These are phyloP conservation scores for Amylocystis lapponica DNA, from an alignment of 768 basidiomycete genomes.

Conservation along the genomic window DNA sequence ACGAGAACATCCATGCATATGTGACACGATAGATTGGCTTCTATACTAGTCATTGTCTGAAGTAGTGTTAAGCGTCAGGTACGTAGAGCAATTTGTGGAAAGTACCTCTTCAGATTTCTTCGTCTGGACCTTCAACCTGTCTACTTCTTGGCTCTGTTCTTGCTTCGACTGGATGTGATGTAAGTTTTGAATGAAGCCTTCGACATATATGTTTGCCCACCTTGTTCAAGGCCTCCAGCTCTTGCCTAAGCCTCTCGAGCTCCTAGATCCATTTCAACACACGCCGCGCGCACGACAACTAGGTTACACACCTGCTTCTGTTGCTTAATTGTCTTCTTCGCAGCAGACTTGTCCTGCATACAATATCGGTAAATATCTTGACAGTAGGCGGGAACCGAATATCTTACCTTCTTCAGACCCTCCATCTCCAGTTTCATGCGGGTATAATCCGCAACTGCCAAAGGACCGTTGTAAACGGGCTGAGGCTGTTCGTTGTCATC, in stretches of 20 bases:
- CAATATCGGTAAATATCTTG: background rate
- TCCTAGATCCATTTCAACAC: too few relatives aligned
- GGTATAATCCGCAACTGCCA: constrained; percentile 13
- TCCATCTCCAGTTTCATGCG: constrained; percentile 23
- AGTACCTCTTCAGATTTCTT: constrained; percentile 56
- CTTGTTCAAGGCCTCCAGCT: constrained; percentile 14
- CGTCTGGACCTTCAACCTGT: constrained; percentile 47
- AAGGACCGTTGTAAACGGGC: constrained; percentile 3
- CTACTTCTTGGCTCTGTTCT: constrained; percentile 41
- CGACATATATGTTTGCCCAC: constrained; percentile 11
- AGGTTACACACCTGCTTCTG: constrained; percentile 20
- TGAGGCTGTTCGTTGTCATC: constrained; percentile 20
- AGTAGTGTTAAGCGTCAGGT: too few relatives aligned
- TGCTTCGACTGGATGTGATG: constrained; percentile 15
- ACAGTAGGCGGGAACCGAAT: background rate
- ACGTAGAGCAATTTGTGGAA: too few relatives aligned
- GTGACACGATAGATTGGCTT: constrained; percentile 61
- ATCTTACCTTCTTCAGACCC: constrained; percentile 16
- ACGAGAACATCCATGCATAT: constrained; percentile 69
- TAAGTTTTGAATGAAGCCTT: constrained; percentile 1
- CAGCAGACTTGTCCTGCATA: constrained; percentile 13
- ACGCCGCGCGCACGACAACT: background rate
- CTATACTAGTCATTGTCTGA: constrained; percentile 50
- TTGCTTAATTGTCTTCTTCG: constrained; percentile 21
- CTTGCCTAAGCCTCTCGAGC: constrained; percentile 21